Conservation (phyloP, 495 filamentous ascomycete genomes). For the Aspergillus egyptiacus region DNA sequence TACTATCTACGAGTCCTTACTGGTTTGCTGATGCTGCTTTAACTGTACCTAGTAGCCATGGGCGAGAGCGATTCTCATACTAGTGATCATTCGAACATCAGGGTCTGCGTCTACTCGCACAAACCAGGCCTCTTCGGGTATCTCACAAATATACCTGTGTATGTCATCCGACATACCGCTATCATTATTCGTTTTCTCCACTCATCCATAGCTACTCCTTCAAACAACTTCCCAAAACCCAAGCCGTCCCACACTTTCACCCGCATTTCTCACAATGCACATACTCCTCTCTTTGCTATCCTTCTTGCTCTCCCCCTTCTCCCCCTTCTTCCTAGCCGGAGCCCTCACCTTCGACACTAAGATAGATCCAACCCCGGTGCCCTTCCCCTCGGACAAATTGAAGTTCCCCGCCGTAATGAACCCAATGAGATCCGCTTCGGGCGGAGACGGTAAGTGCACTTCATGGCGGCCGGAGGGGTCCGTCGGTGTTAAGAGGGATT, state of each 20-base stretch:
- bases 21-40: no score
- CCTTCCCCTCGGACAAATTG: constrained; percentile 69
- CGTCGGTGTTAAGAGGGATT: constrained; percentile 40
- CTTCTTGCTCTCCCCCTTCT: constrained; percentile 20
- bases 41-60: no score
- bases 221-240: constrained; percentile 68
- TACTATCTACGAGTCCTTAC: constrained; percentile 6
- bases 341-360: constrained; percentile 49
- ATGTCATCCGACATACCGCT: no score
- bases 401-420: constrained; percentile 88
- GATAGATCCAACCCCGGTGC: constrained; percentile 69
- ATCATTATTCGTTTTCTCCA: no score
- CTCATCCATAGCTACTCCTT: no score
- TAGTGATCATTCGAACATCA: no score
- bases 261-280: constrained; percentile 77
- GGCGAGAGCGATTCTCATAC: no score
- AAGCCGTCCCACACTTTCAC: constrained; percentile 68
- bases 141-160: no score
- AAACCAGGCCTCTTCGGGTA: no score
- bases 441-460: constrained; percentile 61
- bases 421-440: constrained; percentile 74
- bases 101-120: no score
- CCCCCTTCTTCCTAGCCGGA: not conserved
- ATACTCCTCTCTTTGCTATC: constrained; percentile 40
- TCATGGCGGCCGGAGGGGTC: constrained; percentile 31